Base-by-base conservation (phyloP, 305 asterid species). In the Plantago coronopus region DNA sequence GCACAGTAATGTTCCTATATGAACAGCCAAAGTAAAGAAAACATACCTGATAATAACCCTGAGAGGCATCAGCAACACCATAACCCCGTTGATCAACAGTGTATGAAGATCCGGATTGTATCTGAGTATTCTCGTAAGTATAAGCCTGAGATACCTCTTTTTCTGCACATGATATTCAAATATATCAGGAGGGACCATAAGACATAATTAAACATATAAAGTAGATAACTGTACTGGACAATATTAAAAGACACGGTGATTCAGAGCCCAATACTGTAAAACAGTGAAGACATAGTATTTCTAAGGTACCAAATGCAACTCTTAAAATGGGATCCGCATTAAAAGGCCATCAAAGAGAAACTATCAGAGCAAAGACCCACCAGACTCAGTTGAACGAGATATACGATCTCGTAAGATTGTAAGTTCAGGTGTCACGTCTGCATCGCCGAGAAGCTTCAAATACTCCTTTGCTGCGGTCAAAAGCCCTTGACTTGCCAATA, bases 401-500 rank as follows among this genome's bases (percentile, higher is more conserved):
- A 94, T 87, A 58, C 99, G 96, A 77, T 89, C 96, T 22, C 91
- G 89, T 71, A 94, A 70, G 71, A 94, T 84, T n/a, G 72, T 57
- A 71, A 94, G 85, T 78, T 94, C 99, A 61, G 93, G 84, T 69
- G 97, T 82, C 86, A 94, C 70, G 62, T 89, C 95, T 66, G 85
- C 96, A 17, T 91, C 77, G 56, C 99, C 95, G 67, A 94, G 75
- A 68, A 89, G 97, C 79, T 94, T 94, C 78, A 94, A 77, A 76
- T 79, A 94, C 76, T 87, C 95, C 96, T 87, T 87, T 17, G 99
- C 97, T 57, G 96, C 87, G 64, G 85, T 83, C 77, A 87, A 71
- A 76, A 85, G 99, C 57, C 99, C 99, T 76, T 87, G 97, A 74
- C 99, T 89, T 57, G 96, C 95, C 70, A 94, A 82, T 64, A 94